These are phyloP conservation scores for Silene latifolia DNA, from an alignment of 148 eudicot genomes.

Conservation along the genomic window DNA sequence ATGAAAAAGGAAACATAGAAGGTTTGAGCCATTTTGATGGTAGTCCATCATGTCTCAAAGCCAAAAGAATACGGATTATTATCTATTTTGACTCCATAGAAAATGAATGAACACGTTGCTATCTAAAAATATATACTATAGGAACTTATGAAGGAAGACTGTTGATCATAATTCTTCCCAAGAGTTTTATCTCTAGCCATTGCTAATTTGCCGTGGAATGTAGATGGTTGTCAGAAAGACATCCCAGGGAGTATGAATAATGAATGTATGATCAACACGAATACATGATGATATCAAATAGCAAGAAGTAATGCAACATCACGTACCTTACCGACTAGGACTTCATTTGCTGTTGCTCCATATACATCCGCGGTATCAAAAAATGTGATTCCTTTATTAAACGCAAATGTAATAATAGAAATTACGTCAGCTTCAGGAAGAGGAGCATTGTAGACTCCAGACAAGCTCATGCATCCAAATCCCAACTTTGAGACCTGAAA, in stretches of 20 bases:
- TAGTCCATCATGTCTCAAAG: background rate
- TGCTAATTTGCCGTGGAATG: no score
- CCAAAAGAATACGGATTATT: background rate
- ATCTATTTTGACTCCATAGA: background rate
- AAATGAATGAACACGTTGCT: background rate
- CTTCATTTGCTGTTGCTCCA: constrained; percentile 53
- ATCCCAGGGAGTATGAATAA: no score
- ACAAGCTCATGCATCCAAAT: constrained; percentile 55
- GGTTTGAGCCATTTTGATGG: background rate
- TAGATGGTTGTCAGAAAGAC: no score
- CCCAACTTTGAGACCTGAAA: constrained; percentile 59
- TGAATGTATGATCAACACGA: no score
- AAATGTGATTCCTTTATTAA: constrained; percentile 58
- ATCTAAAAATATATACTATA: background rate
- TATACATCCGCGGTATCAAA: constrained; percentile 71
- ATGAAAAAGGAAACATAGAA: background rate
- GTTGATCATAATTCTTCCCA: no score
- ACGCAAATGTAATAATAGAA: constrained; percentile 52
- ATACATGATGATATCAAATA: background rate
- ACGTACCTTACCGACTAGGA: constrained; percentile 61
- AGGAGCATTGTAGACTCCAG: constrained; percentile 47
- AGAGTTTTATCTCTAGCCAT: no score
- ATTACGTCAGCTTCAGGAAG: constrained; percentile 55
- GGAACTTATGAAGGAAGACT: no score
- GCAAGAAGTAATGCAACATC: constrained; percentile 7